Conservation (phyloP, 805 yeast genomes). For the Ogataea paradorogensis region DNA sequence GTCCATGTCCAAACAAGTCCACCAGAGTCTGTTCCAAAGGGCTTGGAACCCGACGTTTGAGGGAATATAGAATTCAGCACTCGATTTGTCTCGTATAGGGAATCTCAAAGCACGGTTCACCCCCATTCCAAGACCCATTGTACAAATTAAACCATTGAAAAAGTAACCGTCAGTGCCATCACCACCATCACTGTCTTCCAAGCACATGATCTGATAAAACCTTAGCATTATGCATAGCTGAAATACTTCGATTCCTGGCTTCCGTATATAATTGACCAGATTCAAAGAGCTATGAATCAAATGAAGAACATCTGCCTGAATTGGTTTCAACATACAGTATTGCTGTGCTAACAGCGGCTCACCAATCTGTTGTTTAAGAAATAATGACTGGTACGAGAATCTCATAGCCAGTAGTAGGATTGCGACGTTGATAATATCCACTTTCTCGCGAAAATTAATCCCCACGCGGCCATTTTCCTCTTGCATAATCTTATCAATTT, state of each 20-base stretch:
- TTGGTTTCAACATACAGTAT: constrained; percentile 33
- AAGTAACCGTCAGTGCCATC: constrained; percentile 41
- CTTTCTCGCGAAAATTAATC: constrained; percentile 14
- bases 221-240: constrained; percentile 42
- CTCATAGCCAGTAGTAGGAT: constrained; percentile 28
- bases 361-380: constrained; percentile 16
- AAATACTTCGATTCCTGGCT: constrained; percentile 39
- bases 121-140: constrained; percentile 46
- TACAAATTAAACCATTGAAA: constrained; percentile 35
- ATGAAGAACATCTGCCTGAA: constrained; percentile 37
- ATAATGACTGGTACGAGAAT: constrained; percentile 26
- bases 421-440: constrained; percentile 25
- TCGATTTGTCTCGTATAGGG: constrained; percentile 8
- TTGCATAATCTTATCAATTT: constrained; percentile 34
- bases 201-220: constrained; percentile 40
- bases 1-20: constrained; percentile 23
- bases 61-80: constrained; percentile 1
- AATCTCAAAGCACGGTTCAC: constrained; percentile 39
- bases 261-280: constrained; percentile 38
- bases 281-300: constrained; percentile 39
- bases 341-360: constrained; percentile 20
- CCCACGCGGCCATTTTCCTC: constrained; percentile 4
- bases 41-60: constrained; percentile 18
- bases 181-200: constrained; percentile 50
- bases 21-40: constrained; percentile 33